A percentile compares a stretch with the other conserved stretches of the same genome.
These are phyloP conservation scores for Fusarium pilosicola DNA, from an alignment of 2,329 filamentous ascomycete genomes.

Conservation along the genomic window DNA sequence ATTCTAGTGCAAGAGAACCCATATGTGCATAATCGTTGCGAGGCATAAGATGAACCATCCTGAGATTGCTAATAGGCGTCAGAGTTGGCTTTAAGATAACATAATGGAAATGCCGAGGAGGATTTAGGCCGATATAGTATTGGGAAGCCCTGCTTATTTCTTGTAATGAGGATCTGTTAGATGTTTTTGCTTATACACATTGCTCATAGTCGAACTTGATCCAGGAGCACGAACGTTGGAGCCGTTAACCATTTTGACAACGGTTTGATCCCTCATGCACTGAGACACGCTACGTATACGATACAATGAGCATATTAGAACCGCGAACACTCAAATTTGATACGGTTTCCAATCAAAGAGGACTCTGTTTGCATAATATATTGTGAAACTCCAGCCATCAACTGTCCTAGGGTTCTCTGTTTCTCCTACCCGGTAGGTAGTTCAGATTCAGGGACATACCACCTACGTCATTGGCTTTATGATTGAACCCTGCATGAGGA, in stretches of 20 bases:
- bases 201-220: neutral
- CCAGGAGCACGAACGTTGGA: fast-evolving
- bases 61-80: neutral
- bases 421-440: neutral
- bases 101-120: neutral
- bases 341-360: neutral
- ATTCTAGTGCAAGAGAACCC: neutral
- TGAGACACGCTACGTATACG: too few relatives aligned
- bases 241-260: neutral
- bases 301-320: neutral
- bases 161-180: neutral
- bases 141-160: fast-evolving
- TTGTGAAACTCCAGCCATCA: too few relatives aligned
- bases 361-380: neutral
- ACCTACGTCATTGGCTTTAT: neutral
- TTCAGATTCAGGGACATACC: neutral
- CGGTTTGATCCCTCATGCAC: neutral
- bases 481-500: neutral
- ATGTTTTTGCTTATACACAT: neutral
- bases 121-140: fast-evolving
- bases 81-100: neutral
- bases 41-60: neutral
- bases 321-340: too few relatives aligned
- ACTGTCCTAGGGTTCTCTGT: too few relatives aligned
- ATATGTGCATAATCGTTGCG: neutral